phyloP scores from a whole-genome alignment of 2,329 filamentous ascomycete species.

The Botrytis squamosa region DNA sequence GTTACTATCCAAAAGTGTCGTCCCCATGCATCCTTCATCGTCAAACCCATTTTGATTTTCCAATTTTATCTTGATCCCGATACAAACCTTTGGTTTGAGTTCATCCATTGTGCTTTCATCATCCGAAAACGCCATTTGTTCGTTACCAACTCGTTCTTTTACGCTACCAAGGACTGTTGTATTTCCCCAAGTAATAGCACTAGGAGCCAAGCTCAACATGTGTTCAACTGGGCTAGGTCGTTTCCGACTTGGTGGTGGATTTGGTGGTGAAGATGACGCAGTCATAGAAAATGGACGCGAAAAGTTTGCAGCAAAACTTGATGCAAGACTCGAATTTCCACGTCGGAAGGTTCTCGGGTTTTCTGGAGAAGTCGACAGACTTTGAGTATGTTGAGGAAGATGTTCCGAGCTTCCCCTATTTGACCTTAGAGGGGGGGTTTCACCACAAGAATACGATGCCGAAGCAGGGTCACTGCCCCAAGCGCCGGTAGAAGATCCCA shows the following conservation, averaged over 20 bases:
- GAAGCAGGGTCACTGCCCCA: constrained; percentile 55
- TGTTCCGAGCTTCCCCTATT: constrained; percentile 50
- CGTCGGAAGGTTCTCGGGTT: constrained; percentile 51
- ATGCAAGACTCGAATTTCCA: constrained; percentile 55
- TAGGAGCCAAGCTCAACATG: constrained; percentile 53
- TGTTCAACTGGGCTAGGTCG: constrained; percentile 62
- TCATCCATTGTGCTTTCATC: constrained; percentile 33
- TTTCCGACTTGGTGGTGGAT: constrained; percentile 48
- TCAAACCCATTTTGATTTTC: constrained; percentile 66
- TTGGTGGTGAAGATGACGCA: constrained; percentile 47
- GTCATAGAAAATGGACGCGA: constrained; percentile 43
- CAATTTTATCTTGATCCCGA: constrained; percentile 47
- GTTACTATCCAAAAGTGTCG: constrained; percentile 54
- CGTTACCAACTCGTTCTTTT: constrained; percentile 34
- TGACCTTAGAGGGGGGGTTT: constrained; percentile 55
- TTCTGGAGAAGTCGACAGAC: constrained; percentile 59
- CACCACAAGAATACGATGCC: constrained; percentile 60
- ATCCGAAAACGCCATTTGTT: constrained; percentile 36
- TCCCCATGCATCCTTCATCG: constrained; percentile 63
- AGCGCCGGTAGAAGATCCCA: constrained; percentile 54
- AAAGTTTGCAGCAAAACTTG: constrained; percentile 56
- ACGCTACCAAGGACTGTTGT: constrained; percentile 42
- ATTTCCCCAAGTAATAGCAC: constrained; percentile 42
- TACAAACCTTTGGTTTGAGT: constrained; percentile 30
- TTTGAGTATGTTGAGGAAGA: constrained; percentile 48